A percentile compares a stretch with the other conserved stretches of the same genome.
phyloP scores from a whole-genome alignment of 305 asterid genomes.

The Petunia hybrid region DNA sequence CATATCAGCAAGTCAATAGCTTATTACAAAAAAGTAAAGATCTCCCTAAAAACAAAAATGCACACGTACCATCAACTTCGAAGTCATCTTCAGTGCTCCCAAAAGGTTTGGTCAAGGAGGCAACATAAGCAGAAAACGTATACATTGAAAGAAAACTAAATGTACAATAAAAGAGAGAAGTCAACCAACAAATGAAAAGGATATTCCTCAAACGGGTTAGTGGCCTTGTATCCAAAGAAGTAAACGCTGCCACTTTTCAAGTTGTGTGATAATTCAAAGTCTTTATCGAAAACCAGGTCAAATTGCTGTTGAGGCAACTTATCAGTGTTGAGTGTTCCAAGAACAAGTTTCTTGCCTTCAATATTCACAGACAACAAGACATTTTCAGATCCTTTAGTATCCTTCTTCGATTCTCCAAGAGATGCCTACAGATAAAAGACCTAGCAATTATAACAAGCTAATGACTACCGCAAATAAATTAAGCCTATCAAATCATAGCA shows the following conservation, averaged over 20 bases:
- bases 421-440: constrained; percentile 56
- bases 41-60: background rate
- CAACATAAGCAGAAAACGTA: background rate
- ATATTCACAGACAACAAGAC: constrained; percentile 59
- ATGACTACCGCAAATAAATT: background rate
- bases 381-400: constrained; percentile 52
- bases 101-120: background rate
- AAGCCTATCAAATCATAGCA: background rate
- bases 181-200: constrained; percentile 44
- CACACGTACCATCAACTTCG: constrained; percentile 40
- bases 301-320: constrained; percentile 86
- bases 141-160: constrained; percentile 47
- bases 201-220: constrained; percentile 68
- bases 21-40: background rate
- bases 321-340: constrained; percentile 74
- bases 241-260: constrained; percentile 78
- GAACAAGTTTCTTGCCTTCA: constrained; percentile 73
- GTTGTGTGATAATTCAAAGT: constrained; percentile 81
- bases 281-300: constrained; percentile 76
- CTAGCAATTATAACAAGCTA: background rate
- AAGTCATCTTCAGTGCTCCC: constrained; percentile 44
- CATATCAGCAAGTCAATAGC: background rate
- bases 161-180: background rate
- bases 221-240: constrained; percentile 72
- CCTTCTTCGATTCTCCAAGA: constrained; percentile 76